Evolutionary conservation across 345 rosid species (phyloP).

Genomic region (Sonneratia caseolaris): DNA sequence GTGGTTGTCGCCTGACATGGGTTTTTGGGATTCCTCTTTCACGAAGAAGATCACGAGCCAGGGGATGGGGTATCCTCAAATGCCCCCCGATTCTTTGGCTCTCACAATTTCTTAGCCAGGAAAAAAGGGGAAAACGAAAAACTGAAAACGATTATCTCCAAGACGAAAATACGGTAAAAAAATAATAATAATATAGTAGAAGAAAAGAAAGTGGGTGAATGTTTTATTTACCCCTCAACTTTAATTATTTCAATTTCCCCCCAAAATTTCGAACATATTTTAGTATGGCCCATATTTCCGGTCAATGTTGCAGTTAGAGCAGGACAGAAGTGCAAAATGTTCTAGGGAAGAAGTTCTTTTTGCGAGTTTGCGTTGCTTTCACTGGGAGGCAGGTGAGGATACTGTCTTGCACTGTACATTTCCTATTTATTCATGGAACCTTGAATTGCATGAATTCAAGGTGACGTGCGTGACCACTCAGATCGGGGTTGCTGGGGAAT

Average conservation of each 20-base stretch:
- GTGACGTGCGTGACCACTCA: slow-evolving; percentile 20
- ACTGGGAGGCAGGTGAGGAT: not conserved
- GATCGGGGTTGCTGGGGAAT: slow-evolving; percentile 11
- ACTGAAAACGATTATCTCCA: no score
- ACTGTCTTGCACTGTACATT: not conserved
- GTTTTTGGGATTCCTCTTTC: not conserved
- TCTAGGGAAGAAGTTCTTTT: slow-evolving; percentile 3
- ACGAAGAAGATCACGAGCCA: not conserved
- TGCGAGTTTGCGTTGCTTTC: not conserved
- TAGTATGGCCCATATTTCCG: not conserved
- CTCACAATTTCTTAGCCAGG: not conserved
- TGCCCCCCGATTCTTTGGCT: not conserved
- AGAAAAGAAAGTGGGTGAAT: no score
- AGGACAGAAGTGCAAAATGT: slow-evolving; percentile 8
- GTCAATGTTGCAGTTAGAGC: not conserved
- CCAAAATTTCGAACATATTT: not conserved
- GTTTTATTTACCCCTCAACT: not conserved
- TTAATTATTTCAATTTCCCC: not conserved
- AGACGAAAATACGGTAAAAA: no score
- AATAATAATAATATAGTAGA: no score
- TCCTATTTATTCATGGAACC: not conserved
- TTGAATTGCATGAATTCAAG: slow-evolving; percentile 3
- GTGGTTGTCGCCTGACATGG: not conserved
- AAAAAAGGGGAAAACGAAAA: not conserved
- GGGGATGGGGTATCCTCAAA: not conserved